Percentiles rank a stretch among this genome's conserved stretches.
These are phyloP conservation scores for Hypoxylon sp. DNA, from an alignment of 2,329 filamentous ascomycete genomes.

Conservation along the genomic window DNA sequence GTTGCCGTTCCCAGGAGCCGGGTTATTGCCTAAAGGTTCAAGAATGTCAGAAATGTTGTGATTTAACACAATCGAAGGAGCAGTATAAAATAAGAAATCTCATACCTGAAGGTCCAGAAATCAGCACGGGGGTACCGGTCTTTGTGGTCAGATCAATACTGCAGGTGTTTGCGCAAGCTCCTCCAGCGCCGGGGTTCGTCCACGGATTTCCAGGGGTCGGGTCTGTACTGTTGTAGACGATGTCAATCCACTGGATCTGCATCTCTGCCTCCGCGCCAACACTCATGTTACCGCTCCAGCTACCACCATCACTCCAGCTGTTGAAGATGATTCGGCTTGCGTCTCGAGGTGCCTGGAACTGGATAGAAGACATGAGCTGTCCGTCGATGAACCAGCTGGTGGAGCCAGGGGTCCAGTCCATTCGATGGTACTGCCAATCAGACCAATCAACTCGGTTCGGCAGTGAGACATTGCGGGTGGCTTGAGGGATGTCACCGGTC, in stretches of 20 bases:
- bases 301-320: conserved; percentile 67
- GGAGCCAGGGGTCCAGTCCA: conserved; percentile 65
- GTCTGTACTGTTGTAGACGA: conserved; percentile 61
- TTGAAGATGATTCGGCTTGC: conserved; percentile 65
- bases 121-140: conserved; percentile 57
- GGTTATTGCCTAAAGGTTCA: conserved; percentile 15
- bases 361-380: conserved; percentile 60
- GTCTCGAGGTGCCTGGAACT: conserved; percentile 64
- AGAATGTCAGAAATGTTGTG: conserved; percentile 7
- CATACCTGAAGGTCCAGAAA: conserved; percentile 44
- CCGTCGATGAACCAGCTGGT: conserved; percentile 67
- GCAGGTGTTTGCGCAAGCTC: conserved; percentile 56
- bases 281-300: conserved; percentile 63
- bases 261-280: conserved; percentile 60
- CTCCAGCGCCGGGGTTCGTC: conserved; percentile 33
- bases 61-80: background rate
- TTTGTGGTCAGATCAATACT: conserved; percentile 58
- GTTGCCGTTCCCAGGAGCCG: conserved; percentile 32
- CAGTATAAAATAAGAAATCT: background rate
- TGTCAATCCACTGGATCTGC: conserved; percentile 68
- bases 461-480: conserved; percentile 59
- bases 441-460: conserved; percentile 59
- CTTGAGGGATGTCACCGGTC: conserved; percentile 59
- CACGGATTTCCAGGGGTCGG: conserved; percentile 38
- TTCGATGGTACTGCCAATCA: conserved; percentile 65